phyloP scores from a whole-genome alignment of 106 monocot species.

The Alisma plantagoaquatica region DNA sequence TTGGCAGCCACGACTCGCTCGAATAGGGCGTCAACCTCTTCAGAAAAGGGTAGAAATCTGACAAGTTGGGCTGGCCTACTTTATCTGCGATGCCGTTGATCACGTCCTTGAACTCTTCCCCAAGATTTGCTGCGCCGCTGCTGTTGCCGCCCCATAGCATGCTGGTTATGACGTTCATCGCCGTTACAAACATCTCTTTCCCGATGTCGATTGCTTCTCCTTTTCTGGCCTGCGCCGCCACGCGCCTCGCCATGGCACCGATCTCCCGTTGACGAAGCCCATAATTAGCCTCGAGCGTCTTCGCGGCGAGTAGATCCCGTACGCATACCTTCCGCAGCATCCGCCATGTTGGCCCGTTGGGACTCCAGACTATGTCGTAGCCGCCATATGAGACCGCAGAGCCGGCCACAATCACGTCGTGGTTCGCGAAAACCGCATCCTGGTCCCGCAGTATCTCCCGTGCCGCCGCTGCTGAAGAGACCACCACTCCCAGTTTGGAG shows the following conservation, averaged over 20 bases:
- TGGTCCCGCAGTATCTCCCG: conserved; percentile 27
- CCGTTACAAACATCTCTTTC: not conserved
- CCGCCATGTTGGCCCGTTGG: conserved; percentile 44
- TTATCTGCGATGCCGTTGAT: not conserved
- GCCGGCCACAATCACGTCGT: conserved; percentile 22
- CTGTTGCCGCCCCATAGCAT: conserved; percentile 18
- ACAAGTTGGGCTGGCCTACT: conserved; percentile 15
- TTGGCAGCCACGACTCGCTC: conserved; percentile 27
- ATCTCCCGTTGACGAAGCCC: conserved; percentile 9
- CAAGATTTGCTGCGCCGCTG: conserved; percentile 3
- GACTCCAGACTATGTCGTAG: conserved; percentile 34
- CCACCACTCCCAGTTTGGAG: conserved; percentile 24
- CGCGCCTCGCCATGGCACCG: not conserved
- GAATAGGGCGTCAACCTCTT: conserved; percentile 32
- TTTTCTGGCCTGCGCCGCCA: not conserved
- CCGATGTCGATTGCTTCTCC: conserved; percentile 6
- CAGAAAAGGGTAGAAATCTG: conserved; percentile 25
- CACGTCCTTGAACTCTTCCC: conserved; percentile 2
- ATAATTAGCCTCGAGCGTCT: conserved; percentile 10
- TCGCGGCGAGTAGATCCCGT: conserved; percentile 32
- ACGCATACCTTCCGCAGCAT: conserved; percentile 47
- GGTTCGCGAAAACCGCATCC: conserved; percentile 33
- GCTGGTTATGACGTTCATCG: conserved; percentile 6
- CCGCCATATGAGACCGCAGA: conserved; percentile 24
- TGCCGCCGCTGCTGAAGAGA: conserved; percentile 34